Base-by-base conservation (phyloP, 352 stramenopile species). In the Phytopythium cucurbitacearum region DNA sequence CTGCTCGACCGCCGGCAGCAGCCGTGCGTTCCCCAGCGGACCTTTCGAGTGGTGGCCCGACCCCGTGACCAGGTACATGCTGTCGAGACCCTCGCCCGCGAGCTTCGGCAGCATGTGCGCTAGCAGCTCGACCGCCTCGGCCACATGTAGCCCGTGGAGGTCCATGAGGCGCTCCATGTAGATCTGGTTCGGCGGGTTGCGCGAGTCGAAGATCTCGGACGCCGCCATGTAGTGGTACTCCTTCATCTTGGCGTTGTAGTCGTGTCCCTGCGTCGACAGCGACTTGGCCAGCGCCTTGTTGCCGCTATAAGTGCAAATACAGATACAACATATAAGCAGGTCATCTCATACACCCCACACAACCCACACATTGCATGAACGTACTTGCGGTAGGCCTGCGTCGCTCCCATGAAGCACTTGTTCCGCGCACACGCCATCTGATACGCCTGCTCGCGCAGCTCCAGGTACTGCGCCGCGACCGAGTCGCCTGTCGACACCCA, bases 231-330 rank as follows among this genome's bases (percentile, higher is more conserved):
- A 92, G 64, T 94, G 84, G 48, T 68, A 80, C 12, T 83, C 68
- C 62, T 94, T 94, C 84, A 94, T 94, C 64, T 91, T 83, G 28
- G 56, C 67, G 44, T 91, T 94, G 68, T 85, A 86, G 35, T 88
- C 73, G 59, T 92, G 84, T 16, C 84, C 84, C 64, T 92, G 77
- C 12, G 68, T 76, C 10, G 84, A 94, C 48, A 94, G 51, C 21
- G 65, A 71, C 56, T 84, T 86, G 21, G 84, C 84, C 45, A 91
- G 65, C 21, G 73, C 71, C 56, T 81, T 82, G 59, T 92, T 92
- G 7, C 76, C 76, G 73, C 79, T 91, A 13, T 33, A 48, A 12
- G 60, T 6, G 57, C 41, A 42, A n/a, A 57, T 3, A 42, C 37
- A 64, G 15, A 21, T 6, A 48, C 34, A 40, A 53, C n/a, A 50